These are phyloP conservation scores for Leucaena leucocephala DNA, from an alignment of 306 rosid species.

Conservation along the genomic window DNA sequence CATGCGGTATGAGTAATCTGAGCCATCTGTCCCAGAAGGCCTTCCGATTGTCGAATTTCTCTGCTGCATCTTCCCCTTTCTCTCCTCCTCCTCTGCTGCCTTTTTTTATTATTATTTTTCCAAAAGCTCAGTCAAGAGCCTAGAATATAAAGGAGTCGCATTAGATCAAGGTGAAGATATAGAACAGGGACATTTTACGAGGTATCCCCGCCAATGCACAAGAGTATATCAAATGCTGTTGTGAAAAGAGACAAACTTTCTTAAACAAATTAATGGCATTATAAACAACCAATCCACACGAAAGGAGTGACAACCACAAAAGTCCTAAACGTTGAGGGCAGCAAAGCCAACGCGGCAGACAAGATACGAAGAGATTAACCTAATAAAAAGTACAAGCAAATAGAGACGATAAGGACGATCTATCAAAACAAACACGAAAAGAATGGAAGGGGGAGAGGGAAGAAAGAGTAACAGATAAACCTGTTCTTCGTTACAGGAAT, in stretches of 20 bases:
- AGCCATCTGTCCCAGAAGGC: conserved; percentile 92
- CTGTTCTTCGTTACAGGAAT: background rate
- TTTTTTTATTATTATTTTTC: background rate
- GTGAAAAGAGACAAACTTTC: background rate
- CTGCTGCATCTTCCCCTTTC: conserved; percentile 56
- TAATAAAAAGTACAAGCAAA: background rate
- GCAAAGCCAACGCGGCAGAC: background rate
- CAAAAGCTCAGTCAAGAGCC: background rate
- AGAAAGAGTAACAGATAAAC: background rate
- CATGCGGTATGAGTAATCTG: conserved; percentile 83
- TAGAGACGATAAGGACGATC: background rate
- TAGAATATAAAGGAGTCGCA: background rate
- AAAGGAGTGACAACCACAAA: background rate
- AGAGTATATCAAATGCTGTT: background rate
- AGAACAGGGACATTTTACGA: background rate
- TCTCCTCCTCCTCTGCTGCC: background rate
- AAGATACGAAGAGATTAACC: background rate
- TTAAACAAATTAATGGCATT: background rate
- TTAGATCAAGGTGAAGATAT: background rate
- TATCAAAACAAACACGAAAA: background rate
- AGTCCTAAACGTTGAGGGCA: background rate
- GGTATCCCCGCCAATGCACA: background rate
- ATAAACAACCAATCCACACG: background rate
- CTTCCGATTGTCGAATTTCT: conserved; percentile 64
- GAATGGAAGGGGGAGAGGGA: background rate